A percentile compares a stretch with the other conserved stretches of the same genome.
Conservation (phyloP, 768 basidiomycete species). For the Amanita thiersii region DNA sequence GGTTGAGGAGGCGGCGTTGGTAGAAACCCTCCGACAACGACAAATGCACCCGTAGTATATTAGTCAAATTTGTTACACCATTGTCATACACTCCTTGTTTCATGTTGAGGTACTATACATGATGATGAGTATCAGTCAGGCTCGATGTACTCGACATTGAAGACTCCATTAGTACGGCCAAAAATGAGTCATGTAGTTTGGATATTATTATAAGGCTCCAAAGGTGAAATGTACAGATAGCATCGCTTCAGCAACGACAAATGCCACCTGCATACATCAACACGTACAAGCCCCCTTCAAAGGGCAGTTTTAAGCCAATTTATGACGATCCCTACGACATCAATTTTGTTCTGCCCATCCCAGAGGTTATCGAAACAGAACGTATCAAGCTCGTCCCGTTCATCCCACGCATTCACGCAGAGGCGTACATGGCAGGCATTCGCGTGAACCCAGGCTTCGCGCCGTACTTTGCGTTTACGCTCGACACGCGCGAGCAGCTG, state of each 20-base stretch:
- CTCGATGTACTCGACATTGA: no score
- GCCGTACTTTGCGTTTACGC: conserved; percentile 32
- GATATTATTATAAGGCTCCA: not conserved
- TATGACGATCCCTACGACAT: conserved; percentile 19
- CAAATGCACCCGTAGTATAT: conserved; percentile 7
- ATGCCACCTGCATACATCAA: conserved; percentile 3
- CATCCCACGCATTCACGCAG: conserved; percentile 24
- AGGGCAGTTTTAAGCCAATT: not conserved
- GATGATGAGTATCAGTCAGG: no score
- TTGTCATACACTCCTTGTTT: not conserved
- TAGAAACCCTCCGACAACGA: conserved; percentile 38
- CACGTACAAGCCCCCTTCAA: not conserved
- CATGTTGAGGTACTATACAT: no score
- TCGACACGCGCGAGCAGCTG: conserved; percentile 20
- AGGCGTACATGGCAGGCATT: conserved; percentile 16
- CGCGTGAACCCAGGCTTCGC: conserved; percentile 22
- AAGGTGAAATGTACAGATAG: not conserved
- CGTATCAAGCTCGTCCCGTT: conserved; percentile 37
- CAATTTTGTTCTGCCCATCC: conserved; percentile 35
- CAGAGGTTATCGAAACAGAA: conserved; percentile 26
- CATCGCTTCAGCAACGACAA: not conserved
- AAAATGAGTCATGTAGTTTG: no score
- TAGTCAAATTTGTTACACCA: not conserved
- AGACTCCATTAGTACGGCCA: no score
- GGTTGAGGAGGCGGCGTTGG: conserved; percentile 59